Evolutionary conservation across 768 basidiomycete genomes (phyloP).

Genomic region (Lactarius hatsudake): DNA sequence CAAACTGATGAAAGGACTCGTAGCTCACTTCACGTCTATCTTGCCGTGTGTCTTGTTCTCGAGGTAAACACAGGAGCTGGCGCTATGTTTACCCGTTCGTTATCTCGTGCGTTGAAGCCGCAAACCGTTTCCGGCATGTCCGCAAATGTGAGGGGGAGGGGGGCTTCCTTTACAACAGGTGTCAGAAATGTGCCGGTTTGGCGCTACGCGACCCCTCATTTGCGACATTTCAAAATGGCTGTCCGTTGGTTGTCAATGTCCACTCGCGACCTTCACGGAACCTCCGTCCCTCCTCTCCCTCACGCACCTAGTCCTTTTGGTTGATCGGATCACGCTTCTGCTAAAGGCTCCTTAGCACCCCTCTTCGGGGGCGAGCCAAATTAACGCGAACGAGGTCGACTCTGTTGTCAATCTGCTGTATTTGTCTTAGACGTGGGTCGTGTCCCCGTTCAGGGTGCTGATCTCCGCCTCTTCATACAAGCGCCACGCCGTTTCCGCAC

Average conservation of each 20-base stretch:
- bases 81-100: background rate
- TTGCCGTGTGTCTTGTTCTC: background rate
- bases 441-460: constrained; percentile 40
- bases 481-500: constrained; percentile 38
- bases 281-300: background rate
- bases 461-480: constrained; percentile 45
- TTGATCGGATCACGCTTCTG: constrained; percentile 2
- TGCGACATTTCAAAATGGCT: constrained; percentile 1
- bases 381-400: constrained; percentile 47
- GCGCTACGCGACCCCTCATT: constrained; percentile 1
- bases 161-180: background rate
- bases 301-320: background rate
- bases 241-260: background rate
- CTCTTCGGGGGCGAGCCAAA: constrained; percentile 35
- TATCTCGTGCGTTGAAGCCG: background rate
- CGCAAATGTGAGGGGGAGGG: background rate
- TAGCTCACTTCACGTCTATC: background rate
- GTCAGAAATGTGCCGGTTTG: background rate
- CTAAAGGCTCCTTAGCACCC: constrained; percentile 9
- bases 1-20: background rate
- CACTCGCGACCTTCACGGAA: background rate
- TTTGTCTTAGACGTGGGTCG: constrained; percentile 44
- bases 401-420: constrained; percentile 47
- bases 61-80: background rate
- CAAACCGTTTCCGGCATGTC: background rate